Evolutionary conservation across 768 basidiomycete species (phyloP).

Genomic region (Termitomyces sp.): DNA sequence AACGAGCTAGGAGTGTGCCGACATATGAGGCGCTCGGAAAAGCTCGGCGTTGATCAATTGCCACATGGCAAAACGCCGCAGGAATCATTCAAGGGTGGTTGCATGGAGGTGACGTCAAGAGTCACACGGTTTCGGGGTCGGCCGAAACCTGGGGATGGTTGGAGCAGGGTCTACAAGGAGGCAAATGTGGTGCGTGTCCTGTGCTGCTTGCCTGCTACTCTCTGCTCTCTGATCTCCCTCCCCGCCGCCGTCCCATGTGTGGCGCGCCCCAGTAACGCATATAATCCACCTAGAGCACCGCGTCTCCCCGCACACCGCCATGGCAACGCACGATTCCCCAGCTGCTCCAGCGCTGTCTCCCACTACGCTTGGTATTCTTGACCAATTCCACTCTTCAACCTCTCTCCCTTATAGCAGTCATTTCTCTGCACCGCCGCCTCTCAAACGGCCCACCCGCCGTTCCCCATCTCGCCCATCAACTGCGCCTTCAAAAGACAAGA

Average conservation of each 20-base stretch:
- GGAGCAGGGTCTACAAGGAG: conserved; percentile 1
- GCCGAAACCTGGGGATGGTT: conserved; percentile 4
- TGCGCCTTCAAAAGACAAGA: conserved; percentile 36
- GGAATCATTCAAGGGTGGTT: neutral
- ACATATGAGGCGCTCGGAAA: neutral
- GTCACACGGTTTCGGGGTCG: conserved; percentile 22
- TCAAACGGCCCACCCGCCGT: conserved; percentile 14
- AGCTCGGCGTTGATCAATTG: neutral
- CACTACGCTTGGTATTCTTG: conserved; percentile 1
- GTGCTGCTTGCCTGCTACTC: neutral
- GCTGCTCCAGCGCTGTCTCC: neutral
- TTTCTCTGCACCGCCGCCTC: neutral
- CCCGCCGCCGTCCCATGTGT: neutral
- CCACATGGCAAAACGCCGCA: neutral
- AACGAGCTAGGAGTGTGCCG: neutral
- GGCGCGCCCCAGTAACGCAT: neutral
- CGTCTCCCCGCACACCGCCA: neutral
- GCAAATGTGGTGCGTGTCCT: neutral
- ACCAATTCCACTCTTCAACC: neutral
- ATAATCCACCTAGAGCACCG: neutral
- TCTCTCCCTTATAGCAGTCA: neutral
- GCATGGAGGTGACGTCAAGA: conserved; percentile 21
- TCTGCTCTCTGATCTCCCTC: neutral
- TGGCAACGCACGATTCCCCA: neutral
- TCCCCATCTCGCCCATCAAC: conserved; percentile 29